A percentile compares a stretch with the other conserved stretches of the same genome.
These are phyloP conservation scores for Oryza coarctata DNA, from an alignment of 176 grass and related monocot species.

Conservation along the genomic window DNA sequence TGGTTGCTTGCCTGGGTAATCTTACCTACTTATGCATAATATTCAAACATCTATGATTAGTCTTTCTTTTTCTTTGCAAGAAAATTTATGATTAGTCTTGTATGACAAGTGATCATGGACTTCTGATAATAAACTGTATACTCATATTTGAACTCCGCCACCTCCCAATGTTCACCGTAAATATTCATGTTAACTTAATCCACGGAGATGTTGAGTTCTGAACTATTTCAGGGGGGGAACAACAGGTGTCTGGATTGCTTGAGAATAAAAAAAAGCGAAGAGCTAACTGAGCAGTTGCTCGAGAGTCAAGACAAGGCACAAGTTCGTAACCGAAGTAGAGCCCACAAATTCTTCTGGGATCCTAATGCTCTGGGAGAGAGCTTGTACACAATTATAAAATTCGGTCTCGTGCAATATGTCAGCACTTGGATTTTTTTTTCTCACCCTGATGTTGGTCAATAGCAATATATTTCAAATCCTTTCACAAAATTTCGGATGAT, in stretches of 20 bases:
- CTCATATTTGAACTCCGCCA: background rate
- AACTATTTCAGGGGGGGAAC: conserved; percentile 63
- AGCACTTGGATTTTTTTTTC: conserved; percentile 23
- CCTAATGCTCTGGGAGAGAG: conserved; percentile 58
- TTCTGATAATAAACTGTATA: no score
- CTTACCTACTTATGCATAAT: background rate
- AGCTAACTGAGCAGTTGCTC: conserved; percentile 57
- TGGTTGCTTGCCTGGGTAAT: conserved; percentile 88
- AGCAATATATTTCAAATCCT: background rate
- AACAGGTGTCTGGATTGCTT: conserved; percentile 63
- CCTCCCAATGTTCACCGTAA: background rate
- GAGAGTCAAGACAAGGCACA: conserved; percentile 42
- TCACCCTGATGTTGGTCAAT: background rate
- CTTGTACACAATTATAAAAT: conserved; percentile 80
- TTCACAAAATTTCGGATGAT: conserved; percentile 60
- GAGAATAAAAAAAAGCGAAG: conserved; percentile 58
- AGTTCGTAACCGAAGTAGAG: conserved; percentile 5
- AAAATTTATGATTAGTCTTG: no score
- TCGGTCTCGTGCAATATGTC: conserved; percentile 93
- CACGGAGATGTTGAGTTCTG: background rate
- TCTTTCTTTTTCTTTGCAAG: no score
- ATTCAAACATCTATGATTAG: background rate
- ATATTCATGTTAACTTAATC: background rate
- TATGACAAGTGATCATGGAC: no score
- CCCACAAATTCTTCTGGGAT: conserved; percentile 51